Conservation (phyloP, 345 rosid genomes). For the Heritiera fomes region DNA sequence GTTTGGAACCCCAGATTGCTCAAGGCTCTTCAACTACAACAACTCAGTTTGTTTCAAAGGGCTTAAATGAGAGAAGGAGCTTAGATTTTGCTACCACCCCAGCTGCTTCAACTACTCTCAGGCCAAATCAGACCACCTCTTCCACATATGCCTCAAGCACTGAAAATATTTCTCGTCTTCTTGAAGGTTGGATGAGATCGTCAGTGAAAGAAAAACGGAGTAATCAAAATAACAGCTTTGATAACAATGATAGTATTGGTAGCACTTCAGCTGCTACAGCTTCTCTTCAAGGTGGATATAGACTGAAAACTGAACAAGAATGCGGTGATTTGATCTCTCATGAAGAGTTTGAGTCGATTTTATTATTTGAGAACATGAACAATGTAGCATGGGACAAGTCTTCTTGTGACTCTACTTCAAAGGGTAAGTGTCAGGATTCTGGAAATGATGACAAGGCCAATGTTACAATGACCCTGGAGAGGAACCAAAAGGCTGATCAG, state of each 20-base stretch:
- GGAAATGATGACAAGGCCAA: slow-evolving; percentile 21
- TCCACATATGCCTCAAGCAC: slow-evolving; percentile 84
- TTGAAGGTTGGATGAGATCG: slow-evolving; percentile 85
- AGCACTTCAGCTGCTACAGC: slow-evolving; percentile 18
- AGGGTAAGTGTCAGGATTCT: slow-evolving; percentile 26
- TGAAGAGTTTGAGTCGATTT: slow-evolving; percentile 60
- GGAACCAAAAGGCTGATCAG: slow-evolving; percentile 32
- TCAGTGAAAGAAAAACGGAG: slow-evolving; percentile 39
- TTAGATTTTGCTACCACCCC: slow-evolving; percentile 31
- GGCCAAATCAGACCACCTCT: slow-evolving; percentile 15
- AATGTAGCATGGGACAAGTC: slow-evolving; percentile 47
- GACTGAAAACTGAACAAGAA: slow-evolving; percentile 45
- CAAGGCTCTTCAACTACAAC: slow-evolving; percentile 27
- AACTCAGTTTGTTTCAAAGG: slow-evolving; percentile 24
- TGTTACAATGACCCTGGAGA: slow-evolving; percentile 6
- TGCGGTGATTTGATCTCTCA: slow-evolving; percentile 40
- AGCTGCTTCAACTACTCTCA: background rate
- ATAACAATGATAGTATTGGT: background rate
- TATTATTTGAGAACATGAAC: slow-evolving; percentile 55
- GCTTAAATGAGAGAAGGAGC: slow-evolving; percentile 25
- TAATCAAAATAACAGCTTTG: slow-evolving; percentile 17
- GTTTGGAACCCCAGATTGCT: slow-evolving; percentile 36
- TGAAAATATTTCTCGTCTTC: slow-evolving; percentile 88
- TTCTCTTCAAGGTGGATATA: slow-evolving; percentile 24
- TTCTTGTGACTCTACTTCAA: slow-evolving; percentile 29